Evolutionary conservation across 2,329 filamentous ascomycete species (phyloP), one percentile per base, ranked within the genome.

Genomic region (Trichoderma pleuroti): DNA sequence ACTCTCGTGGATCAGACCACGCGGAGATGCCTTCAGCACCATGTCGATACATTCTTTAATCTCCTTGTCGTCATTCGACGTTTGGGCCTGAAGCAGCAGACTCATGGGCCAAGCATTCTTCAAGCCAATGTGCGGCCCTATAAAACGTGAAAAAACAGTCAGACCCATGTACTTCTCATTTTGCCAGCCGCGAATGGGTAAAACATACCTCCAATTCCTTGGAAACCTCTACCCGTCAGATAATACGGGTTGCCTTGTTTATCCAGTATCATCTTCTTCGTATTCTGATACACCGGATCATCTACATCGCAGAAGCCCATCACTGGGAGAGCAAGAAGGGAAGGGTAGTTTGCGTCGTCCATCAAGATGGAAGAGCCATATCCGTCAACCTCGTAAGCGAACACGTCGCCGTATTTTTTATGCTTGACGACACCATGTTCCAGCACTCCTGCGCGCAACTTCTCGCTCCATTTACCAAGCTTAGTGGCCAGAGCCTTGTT

Each of bases 21-120:
- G 85, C 66, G 85, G 86, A 72, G 92, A 92, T 1, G 92, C 92
- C 72, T 89, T 86, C 72, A 96, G 89, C 49, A 99, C 96, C 36
- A 91, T 80, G 9, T 89, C 84, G 30, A 99, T 81, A 73, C 91
- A 92, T 62, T 88, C 85, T 72, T 81, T 84, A 73, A 99, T 98
- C 82, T 99, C 96, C 0, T 86, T 84, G 72, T 97, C 94, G 70
- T 94, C 86, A 64, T 95, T 87, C 7, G 90, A 92, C 0, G 96
- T 99, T 86, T 96, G 93, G 3, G 93, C 93, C 81, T 98, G 94
- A 24, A 98, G 88, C 10, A 99, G 85, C 73, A 98, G 83, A 78
- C 93, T 96, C 94, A 99, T 98, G 0, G 96, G 96, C 96, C 96
- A 99, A 9, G 95, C 96, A 74, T 97, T 93, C 76, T 88, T 84